A percentile compares a stretch with the other conserved stretches of the same genome.
Evolutionary conservation across 2,329 filamentous ascomycete genomes (phyloP).

Genomic region (Clarireedia homoeocarpa): DNA sequence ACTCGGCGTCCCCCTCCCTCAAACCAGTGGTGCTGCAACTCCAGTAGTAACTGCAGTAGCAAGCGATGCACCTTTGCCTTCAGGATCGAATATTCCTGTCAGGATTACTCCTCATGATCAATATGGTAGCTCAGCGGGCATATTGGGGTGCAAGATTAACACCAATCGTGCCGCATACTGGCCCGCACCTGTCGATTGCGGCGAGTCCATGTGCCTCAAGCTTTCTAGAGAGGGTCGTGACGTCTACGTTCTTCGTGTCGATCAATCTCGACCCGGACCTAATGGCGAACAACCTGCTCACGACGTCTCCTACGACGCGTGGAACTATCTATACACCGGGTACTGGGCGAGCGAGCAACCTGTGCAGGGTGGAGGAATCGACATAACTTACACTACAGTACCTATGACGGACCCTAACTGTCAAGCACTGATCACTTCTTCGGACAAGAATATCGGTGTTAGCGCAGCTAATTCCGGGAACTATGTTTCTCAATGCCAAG

Average conservation of each 20-base stretch:
- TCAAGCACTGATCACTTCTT: neutral
- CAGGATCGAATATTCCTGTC: neutral
- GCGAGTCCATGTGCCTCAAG: neutral
- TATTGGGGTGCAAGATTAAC: conserved; percentile 2
- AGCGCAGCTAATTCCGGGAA: neutral
- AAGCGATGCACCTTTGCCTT: neutral
- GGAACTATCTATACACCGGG: neutral
- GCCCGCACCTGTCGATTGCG: neutral
- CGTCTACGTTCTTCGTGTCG: neutral
- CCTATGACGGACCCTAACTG: neutral
- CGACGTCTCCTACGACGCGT: conserved; percentile 1
- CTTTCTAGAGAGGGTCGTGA: neutral
- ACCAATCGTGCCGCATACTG: conserved; percentile 1
- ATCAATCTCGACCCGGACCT: neutral
- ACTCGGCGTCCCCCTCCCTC: neutral
- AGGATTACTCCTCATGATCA: neutral
- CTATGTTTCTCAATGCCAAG: neutral
- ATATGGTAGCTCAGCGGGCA: neutral
- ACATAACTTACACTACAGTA: neutral
- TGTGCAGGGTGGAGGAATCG: neutral
- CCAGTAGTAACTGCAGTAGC: neutral
- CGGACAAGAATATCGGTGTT: neutral
- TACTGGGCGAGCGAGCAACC: neutral
- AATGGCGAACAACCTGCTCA: neutral
- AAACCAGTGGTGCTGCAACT: no score